These are phyloP conservation scores for Biancaea sappan DNA, from an alignment of 306 rosid genomes.

Conservation along the genomic window DNA sequence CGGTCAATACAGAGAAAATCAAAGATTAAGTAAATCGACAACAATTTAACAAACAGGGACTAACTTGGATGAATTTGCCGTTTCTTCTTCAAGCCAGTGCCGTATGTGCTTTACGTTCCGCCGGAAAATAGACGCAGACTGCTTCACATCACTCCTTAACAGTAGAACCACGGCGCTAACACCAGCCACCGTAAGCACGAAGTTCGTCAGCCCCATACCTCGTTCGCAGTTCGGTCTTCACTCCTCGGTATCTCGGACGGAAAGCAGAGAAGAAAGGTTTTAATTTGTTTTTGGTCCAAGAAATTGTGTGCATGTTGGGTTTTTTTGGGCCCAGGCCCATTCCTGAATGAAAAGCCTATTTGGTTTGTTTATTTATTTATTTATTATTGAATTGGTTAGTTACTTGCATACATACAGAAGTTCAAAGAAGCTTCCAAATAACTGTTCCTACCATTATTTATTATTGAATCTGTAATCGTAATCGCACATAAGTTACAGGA, in stretches of 20 bases:
- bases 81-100: conserved; percentile 59
- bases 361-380: too few species aligned
- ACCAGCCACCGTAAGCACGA: conserved; percentile 54
- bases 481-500: too few species aligned
- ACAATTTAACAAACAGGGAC: neutral
- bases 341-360: too few species aligned
- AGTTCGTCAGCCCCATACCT: conserved; percentile 52
- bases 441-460: too few species aligned
- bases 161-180: conserved; percentile 55
- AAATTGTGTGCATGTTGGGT: too few species aligned
- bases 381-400: too few species aligned
- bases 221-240: neutral
- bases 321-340: too few species aligned
- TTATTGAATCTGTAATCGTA: too few species aligned
- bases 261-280: neutral
- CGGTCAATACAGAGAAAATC: neutral
- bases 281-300: too few species aligned
- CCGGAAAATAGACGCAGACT: conserved; percentile 46
- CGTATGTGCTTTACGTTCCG: conserved; percentile 57
- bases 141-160: conserved; percentile 55
- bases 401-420: too few species aligned
- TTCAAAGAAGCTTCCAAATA: too few species aligned
- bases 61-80: conserved; percentile 48
- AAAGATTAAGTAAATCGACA: neutral
- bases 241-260: neutral